Percentiles rank a stretch among this genome's conserved stretches.
Conservation (phyloP, 352 stramenopile species). For the Globisporangium parvum region DNA sequence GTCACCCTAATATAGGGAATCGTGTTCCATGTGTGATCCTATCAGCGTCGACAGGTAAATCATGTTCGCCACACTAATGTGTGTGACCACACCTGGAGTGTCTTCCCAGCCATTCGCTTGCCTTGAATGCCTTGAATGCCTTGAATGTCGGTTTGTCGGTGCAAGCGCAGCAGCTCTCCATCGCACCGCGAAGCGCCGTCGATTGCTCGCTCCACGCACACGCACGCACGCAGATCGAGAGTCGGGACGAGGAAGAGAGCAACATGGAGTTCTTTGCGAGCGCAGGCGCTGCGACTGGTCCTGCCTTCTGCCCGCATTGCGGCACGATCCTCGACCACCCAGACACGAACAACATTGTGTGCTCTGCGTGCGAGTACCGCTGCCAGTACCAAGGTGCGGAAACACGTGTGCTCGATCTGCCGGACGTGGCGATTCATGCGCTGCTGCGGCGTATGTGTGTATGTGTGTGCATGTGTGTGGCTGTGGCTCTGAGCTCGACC, state of each 20-base stretch:
- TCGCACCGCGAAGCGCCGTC: not conserved
- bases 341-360: constrained; percentile 85
- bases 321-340: constrained; percentile 85
- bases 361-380: constrained; percentile 77
- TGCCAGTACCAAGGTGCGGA: constrained; percentile 75
- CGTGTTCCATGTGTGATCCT: not conserved
- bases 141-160: no score
- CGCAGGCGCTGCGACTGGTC: constrained; percentile 45
- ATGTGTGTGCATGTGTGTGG: not conserved
- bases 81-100: no score
- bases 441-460: not conserved
- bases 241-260: constrained; percentile 5
- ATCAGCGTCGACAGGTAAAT: no score
- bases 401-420: not conserved
- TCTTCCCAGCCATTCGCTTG: no score
- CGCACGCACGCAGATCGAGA: no score
- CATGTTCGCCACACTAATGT: no score
- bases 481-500: no score
- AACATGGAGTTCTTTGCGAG: constrained; percentile 74
- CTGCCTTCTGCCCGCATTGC: constrained; percentile 86
- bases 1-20: no score
- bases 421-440: not conserved
- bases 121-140: no score
- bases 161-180: no score
- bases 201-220: not conserved